Base-by-base conservation (phyloP, 371 early-diverging fungal species). In the Rhizopus sp. region DNA sequence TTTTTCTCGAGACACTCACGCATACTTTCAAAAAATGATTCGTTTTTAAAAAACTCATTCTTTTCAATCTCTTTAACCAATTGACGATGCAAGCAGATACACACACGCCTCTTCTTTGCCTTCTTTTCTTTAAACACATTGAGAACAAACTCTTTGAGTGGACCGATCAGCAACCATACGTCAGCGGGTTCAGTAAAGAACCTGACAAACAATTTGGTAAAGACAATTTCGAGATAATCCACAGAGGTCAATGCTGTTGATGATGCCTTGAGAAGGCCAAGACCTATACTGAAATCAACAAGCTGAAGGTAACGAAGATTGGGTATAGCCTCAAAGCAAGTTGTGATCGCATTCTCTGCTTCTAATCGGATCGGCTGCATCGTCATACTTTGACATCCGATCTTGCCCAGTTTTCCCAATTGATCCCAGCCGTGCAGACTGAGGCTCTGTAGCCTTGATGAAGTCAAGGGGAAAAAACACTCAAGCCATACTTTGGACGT, bases 371-470 rank as follows among this genome's bases (percentile, higher is more conserved):
- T 54, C 6, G 66, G 55, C 2, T 66, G 55, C 13, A 66, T 50
- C 8, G 54, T 50, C n/a, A 53, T 42, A 7, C 59, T 54, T 15
- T 54, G 34, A 46, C 34, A 9, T 4, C 55, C 66, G 1, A 41
- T 31, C 45, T 47, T 61, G 10, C 38, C 54, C n/a, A 61, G 5
- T 30, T 58, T 57, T 12, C 66, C 66, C 23, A 66, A 15, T 17
- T 66, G 66, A 38, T 66, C 62, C 66, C 66, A 66, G 5, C 66
- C 66, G 46, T 62, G 54, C 9, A 66, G 45, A n/a, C 58, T 50
- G 0, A 66, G 30, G 10, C 35, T 31, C 23, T 29, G 23, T 5
- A 66, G 12, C 9, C 16, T 10, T 9, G 53, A 49, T 23, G 39
- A 50, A 6, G 39, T 30, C 7, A 59, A 37, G 15, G 32, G 45